phyloP scores from a whole-genome alignment of 202 grass and related monocot species.

The Panicum virgatum region DNA sequence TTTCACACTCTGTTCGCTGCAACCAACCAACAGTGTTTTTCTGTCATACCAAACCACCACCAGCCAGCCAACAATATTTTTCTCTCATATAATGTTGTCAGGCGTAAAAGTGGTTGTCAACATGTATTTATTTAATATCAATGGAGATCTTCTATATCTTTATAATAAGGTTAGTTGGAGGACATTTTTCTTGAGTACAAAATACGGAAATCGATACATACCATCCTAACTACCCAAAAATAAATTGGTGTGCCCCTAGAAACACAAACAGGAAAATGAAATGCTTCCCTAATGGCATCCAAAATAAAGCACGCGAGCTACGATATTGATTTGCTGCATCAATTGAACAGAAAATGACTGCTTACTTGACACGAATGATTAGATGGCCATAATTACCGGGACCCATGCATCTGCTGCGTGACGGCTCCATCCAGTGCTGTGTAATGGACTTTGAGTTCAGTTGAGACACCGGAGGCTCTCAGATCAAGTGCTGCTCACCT shows the following conservation, averaged over 20 bases:
- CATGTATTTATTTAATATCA: conserved; percentile 25
- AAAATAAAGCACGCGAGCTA: conserved; percentile 18
- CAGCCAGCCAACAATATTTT: no score
- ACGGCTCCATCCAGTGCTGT: not conserved
- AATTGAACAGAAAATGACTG: conserved; percentile 40
- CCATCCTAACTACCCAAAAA: conserved; percentile 24
- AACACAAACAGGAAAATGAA: conserved; percentile 10
- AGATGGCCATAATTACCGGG: conserved; percentile 7
- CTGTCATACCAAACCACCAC: no score
- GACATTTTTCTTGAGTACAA: conserved; percentile 7
- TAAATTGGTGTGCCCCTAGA: conserved; percentile 10
- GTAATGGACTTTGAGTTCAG: conserved; percentile 1
- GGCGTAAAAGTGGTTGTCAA: not conserved
- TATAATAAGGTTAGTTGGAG: conserved; percentile 8
- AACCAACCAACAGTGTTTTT: no score
- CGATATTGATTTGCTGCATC: conserved; percentile 20
- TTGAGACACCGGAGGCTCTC: conserved; percentile 13
- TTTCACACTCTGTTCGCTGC: no score
- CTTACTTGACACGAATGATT: conserved; percentile 50
- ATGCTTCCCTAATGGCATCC: conserved; percentile 7
- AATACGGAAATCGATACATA: conserved; percentile 20
- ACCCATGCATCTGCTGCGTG: conserved; percentile 30
- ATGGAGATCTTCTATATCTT: not conserved
- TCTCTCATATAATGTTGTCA: not conserved
- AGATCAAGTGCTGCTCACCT: conserved; percentile 26